phyloP scores from a whole-genome alignment of 768 basidiomycete species.

The Leccinum olivaceopallidum region DNA sequence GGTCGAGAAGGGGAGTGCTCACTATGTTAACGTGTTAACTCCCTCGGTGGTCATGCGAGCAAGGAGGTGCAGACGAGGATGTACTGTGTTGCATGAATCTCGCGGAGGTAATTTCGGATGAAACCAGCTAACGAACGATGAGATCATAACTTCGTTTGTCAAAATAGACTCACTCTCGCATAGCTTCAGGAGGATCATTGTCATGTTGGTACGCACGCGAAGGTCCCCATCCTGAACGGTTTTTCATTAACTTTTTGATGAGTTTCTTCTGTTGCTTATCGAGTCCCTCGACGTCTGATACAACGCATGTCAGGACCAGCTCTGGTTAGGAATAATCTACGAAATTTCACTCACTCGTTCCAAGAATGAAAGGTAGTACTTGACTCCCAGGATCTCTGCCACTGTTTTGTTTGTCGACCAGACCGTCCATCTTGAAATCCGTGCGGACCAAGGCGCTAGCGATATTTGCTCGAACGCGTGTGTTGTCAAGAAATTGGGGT shows the following conservation, averaged over 20 bases:
- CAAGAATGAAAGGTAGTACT: constrained; percentile 16
- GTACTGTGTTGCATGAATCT: background rate
- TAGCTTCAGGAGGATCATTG: constrained; percentile 23
- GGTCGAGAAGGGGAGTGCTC: too few relatives aligned
- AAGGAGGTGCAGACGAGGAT: too few relatives aligned
- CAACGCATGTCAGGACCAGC: background rate
- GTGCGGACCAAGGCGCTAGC: constrained; percentile 17
- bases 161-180: constrained; percentile 17
- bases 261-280: constrained; percentile 6
- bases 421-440: background rate
- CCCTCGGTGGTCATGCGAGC: too few relatives aligned
- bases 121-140: constrained; percentile 5
- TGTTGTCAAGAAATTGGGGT: constrained; percentile 5
- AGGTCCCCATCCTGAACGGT: constrained; percentile 1
- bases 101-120: constrained; percentile 13
- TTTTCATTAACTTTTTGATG: constrained; percentile 9
- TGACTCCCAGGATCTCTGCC: background rate
- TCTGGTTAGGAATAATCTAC: background rate
- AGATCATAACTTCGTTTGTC: background rate
- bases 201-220: constrained; percentile 26
- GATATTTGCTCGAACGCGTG: constrained; percentile 17
- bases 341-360: constrained; percentile 15
- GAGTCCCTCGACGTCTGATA: constrained; percentile 11
- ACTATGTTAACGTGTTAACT: too few relatives aligned
- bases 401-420: background rate